Conservation (phyloP, 1,139 yeast species). For the Blastobotrys niveus region DNA sequence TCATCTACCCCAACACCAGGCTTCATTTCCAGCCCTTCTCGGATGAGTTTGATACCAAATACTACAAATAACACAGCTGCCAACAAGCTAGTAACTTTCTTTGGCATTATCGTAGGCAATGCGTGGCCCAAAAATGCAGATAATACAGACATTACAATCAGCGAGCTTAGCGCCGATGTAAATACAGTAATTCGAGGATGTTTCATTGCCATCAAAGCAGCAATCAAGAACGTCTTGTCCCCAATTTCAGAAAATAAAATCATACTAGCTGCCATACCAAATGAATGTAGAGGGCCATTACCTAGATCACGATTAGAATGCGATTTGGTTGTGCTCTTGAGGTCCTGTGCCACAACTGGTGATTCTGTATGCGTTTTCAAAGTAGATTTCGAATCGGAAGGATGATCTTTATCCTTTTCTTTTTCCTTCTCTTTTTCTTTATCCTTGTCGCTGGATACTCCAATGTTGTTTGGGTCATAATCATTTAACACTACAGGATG, state of each 20-base stretch:
- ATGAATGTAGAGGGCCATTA: conserved; percentile 26
- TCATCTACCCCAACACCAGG: conserved; percentile 83
- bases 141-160: conserved; percentile 82
- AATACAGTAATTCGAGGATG: conserved; percentile 78
- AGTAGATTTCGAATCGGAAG: conserved; percentile 3
- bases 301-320: conserved; percentile 4
- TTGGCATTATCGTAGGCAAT: conserved; percentile 76
- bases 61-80: conserved; percentile 79
- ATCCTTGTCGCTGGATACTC: conserved; percentile 21
- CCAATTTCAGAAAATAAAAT: conserved; percentile 91
- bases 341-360: not conserved
- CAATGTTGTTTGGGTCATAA: conserved; percentile 37
- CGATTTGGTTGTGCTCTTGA: not conserved
- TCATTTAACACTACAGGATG: conserved; percentile 36
- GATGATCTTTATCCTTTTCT: conserved; percentile 3
- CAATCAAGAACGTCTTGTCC: conserved; percentile 92
- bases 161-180: conserved; percentile 79
- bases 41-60: conserved; percentile 70
- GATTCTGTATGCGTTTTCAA: not conserved
- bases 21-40: conserved; percentile 81
- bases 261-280: conserved; percentile 48
- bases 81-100: conserved; percentile 67
- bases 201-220: conserved; percentile 98
- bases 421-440: not conserved
- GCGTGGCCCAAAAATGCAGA: conserved; percentile 92